A percentile compares a stretch with the other conserved stretches of the same genome.
These are phyloP conservation scores for Rhododendron griersonianum DNA, from an alignment of 148 eudicot species.

Conservation along the genomic window DNA sequence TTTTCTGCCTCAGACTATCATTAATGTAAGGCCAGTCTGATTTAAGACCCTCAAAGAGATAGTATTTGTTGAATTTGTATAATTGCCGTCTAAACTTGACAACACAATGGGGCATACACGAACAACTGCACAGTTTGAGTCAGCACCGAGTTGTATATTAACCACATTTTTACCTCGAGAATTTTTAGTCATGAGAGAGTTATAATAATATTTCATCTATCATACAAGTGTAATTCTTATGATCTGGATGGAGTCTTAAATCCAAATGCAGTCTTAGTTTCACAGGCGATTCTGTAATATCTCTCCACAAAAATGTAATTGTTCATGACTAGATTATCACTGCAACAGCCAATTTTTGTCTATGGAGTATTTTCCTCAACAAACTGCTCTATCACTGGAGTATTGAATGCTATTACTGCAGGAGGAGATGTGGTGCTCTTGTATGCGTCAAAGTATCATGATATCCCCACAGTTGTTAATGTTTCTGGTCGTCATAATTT, in stretches of 20 bases:
- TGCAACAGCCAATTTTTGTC: not conserved
- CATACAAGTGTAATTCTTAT: not conserved
- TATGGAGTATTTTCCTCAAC: not conserved
- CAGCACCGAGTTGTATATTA: not conserved
- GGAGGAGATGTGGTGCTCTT: slow-evolving; percentile 80
- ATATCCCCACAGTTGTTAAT: slow-evolving; percentile 58
- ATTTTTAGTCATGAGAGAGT: not conserved
- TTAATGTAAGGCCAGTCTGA: not conserved
- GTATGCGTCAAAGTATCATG: slow-evolving; percentile 88
- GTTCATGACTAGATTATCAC: not conserved
- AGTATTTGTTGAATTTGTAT: not conserved
- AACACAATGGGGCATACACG: not conserved
- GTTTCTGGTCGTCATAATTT: slow-evolving; percentile 77
- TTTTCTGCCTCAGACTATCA: not conserved
- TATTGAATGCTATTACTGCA: slow-evolving; percentile 26
- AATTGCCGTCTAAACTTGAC: not conserved
- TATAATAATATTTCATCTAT: not conserved
- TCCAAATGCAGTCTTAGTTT: slow-evolving; percentile 1
- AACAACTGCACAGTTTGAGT: not conserved
- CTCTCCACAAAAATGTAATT: not conserved
- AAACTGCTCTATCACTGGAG: not conserved
- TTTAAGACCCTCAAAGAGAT: not conserved
- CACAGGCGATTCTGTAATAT: not conserved
- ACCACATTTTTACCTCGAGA: not conserved
- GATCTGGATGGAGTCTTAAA: not conserved